phyloP scores from a whole-genome alignment of 495 filamentous ascomycete genomes.

The Parathielavia appendiculata region DNA sequence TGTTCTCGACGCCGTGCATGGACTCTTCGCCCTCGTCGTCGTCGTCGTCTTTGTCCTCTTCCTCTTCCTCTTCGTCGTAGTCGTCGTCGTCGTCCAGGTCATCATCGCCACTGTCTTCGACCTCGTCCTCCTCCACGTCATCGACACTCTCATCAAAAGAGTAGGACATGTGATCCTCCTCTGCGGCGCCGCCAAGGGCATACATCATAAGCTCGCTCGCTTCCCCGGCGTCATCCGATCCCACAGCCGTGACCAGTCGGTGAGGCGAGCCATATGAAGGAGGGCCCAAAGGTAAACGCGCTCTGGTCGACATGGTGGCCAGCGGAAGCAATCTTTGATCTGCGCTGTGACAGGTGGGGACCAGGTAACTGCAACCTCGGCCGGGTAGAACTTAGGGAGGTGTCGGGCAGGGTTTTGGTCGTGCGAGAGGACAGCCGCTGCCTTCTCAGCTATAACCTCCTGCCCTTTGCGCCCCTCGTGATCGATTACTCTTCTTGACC shows the following conservation, averaged over 20 bases:
- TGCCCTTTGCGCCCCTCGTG: too few species aligned
- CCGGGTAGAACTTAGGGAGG: not conserved
- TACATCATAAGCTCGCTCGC: conserved; percentile 3
- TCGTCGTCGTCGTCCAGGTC: conserved; percentile 19
- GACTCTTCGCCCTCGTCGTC: conserved; percentile 23
- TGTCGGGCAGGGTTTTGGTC: too few species aligned
- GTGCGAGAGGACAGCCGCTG: too few species aligned
- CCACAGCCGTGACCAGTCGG: conserved; percentile 6
- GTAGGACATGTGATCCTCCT: not conserved
- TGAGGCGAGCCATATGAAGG: conserved; percentile 6
- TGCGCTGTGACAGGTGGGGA: conserved; percentile 2
- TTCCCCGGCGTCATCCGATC: conserved; percentile 1
- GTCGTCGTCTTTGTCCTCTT: conserved; percentile 22
- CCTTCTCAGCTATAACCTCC: too few species aligned
- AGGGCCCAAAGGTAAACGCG: not conserved
- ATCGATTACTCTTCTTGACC: too few species aligned
- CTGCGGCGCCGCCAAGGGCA: not conserved
- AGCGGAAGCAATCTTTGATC: not conserved
- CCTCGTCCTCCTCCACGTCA: conserved; percentile 21
- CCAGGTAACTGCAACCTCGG: conserved; percentile 7
- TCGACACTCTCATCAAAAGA: conserved; percentile 12
- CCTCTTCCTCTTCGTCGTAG: conserved; percentile 16
- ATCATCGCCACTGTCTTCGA: conserved; percentile 19
- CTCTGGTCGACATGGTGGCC: conserved; percentile 10
- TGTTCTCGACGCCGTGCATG: conserved; percentile 19